A percentile compares a stretch with the other conserved stretches of the same genome.
Evolutionary conservation across 176 grass and related monocot species (phyloP).

Genomic region (Themeda triandra): DNA sequence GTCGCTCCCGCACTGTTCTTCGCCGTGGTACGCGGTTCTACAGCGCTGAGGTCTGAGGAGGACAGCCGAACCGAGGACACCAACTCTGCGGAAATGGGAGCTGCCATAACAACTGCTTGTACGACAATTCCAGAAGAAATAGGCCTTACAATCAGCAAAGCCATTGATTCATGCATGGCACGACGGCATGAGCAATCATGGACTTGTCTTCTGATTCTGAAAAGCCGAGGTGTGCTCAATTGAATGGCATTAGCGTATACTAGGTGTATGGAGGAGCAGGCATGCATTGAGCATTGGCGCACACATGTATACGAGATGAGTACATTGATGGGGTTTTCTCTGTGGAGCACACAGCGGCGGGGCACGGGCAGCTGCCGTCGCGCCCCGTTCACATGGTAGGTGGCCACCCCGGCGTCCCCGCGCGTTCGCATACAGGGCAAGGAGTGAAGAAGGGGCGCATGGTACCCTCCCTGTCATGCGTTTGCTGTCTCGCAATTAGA

Average conservation of each 20-base stretch:
- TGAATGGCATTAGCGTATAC: too few relatives aligned
- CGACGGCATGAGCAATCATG: slow-evolving; percentile 3
- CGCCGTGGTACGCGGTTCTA: background rate
- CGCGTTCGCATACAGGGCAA: background rate
- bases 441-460: background rate
- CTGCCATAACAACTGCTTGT: too few relatives aligned
- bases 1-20: too few relatives aligned
- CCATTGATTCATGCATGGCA: background rate
- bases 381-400: slow-evolving; percentile 10
- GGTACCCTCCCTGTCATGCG: background rate
- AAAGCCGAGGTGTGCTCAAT: background rate
- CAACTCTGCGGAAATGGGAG: too few relatives aligned
- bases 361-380: background rate
- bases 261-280: too few relatives aligned
- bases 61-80: too few relatives aligned
- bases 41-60: background rate
- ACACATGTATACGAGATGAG: background rate
- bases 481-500: slow-evolving; percentile 5
- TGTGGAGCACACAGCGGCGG: background rate
- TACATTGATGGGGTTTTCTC: slow-evolving; percentile 13
- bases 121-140: too few relatives aligned
- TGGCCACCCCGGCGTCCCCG: background rate
- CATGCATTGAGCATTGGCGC: too few relatives aligned
- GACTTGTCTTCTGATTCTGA: background rate
- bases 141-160: too few relatives aligned